Evolutionary conservation across 805 yeast genomes (phyloP), one percentile per base, ranked within the genome.

Genomic region (Lipomyces chichibuensis): DNA sequence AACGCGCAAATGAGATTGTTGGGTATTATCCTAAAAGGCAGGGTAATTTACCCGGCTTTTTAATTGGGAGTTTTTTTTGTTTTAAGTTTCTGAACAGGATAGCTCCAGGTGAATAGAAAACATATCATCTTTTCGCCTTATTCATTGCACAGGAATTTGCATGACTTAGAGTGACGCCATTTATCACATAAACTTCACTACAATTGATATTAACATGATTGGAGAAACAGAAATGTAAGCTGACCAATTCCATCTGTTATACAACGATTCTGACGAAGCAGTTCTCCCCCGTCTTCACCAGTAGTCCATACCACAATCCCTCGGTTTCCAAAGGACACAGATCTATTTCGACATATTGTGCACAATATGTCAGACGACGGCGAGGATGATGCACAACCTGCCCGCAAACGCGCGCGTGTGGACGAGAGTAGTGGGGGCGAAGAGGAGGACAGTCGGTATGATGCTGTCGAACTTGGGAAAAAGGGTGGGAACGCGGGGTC

Each of bases 181-280:
- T 14, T 14, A 37, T 14, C 17, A 13, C 17, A 11, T 37, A 17
- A 35, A 2, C 20, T 4, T 17, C 49, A 43, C 49, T 17, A 43
- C 23, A 5, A 14, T 17, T 8, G 23, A 43, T 23, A 27, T 52
- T 20, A 9, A 43, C 0, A 66, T 66, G 69, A 57, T 66, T 20
- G 69, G 63, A 29, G 69, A 66, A 60, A 60, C 60, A 1, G 69
- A 66, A 57, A 49, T 33, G 69, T 66, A 64, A 23, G 52, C 58
- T 4, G 5, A 33, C 46, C 1, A 23, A n/a, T 5, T 37, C 35
- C 3, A 25, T 29, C 49, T 1, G 17, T 7, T 46, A 7, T 46
- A 27, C 20, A 49, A n/a, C 4, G 5, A 49, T 52, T 13, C 52
- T 57, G 14, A 35, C 60, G 11, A 35, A 8, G 2, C 25, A 49